Evolutionary conservation across 306 rosid genomes (phyloP), one percentile per base, ranked within the genome.

Genomic region (Cucurbita maxima): DNA sequence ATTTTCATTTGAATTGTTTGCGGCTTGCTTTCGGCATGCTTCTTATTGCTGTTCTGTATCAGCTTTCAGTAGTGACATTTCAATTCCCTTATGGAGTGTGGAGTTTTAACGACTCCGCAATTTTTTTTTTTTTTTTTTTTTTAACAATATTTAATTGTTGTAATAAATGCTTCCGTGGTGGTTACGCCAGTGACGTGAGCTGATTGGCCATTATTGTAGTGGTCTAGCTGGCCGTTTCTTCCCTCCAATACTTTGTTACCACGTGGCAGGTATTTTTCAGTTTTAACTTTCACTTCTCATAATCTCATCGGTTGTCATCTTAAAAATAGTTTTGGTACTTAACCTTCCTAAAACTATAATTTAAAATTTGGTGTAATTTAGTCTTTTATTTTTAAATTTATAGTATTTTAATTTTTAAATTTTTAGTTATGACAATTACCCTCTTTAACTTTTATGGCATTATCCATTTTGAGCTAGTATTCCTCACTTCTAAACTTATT

Each of bases 31-130:
- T 10, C 68, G 37, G 16, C 68, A 15, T 37, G 68, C 47, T 61
- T 15, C n/a, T 41, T 41, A 63, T 63, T 63, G 71, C 71, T 36
- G 52, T 63, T 63, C 19, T 63, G 71, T 63, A 52, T 63, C 71
- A 63, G 51, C 71, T 40, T 63, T 41, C 36, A 2, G 34, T 63
- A 63, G 52, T 61, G 68, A 47, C 45, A 37, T 61, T 60, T 60
- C 67, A 34, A 36, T 60, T 34, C 70, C n/a, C 50, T n/a, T 63
- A n/a, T 0, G 16, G 71, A 41, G 18, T 63, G 41, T 63, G 52
- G 52, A 63, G 71, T 63, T 18, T 41, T 63, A 63, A 63, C 71
- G 15, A 63, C 51, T 63, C 52, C 52, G 8, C 51, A 4, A n/a
- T 9, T 15, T n/a, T 59, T 34, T 7, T 0, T 12, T 0, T 48